phyloP scores from a whole-genome alignment of 805 yeast species.

The Ogataea corticis region DNA sequence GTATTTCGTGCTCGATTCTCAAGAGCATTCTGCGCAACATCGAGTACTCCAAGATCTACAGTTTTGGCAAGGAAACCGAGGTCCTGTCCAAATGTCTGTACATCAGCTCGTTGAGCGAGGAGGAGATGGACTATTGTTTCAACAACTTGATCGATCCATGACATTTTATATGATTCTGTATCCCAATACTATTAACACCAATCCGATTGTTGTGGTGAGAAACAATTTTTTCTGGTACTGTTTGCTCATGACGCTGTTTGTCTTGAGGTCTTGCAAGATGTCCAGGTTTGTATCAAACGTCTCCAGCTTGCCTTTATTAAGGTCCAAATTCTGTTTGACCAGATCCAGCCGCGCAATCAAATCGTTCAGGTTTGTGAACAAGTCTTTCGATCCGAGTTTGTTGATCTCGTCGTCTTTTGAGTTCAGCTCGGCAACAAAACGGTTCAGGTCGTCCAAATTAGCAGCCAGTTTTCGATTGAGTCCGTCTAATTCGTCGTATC shows the following conservation, averaged over 20 bases:
- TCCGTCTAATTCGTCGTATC: constrained; percentile 29
- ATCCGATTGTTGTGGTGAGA: constrained; percentile 6
- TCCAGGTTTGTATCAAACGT: constrained; percentile 21
- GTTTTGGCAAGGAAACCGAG: constrained; percentile 55
- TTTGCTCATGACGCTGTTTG: constrained; percentile 14
- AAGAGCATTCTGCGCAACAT: constrained; percentile 76
- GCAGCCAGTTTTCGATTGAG: constrained; percentile 31
- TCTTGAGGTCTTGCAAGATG: constrained; percentile 21
- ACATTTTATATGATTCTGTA: constrained; percentile 6
- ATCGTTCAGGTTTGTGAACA: constrained; percentile 31
- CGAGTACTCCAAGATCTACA: constrained; percentile 79
- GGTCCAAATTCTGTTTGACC: constrained; percentile 23
- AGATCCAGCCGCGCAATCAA: constrained; percentile 28
- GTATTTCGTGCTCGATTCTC: constrained; percentile 73
- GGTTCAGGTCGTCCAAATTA: constrained; percentile 30
- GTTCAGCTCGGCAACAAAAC: constrained; percentile 31
- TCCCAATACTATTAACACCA: constrained; percentile 12
- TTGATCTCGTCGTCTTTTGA: constrained; percentile 28
- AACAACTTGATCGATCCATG: constrained; percentile 21
- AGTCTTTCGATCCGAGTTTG: constrained; percentile 20
- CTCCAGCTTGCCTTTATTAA: constrained; percentile 25
- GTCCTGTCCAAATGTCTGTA: constrained; percentile 82
- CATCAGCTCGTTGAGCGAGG: constrained; percentile 69
- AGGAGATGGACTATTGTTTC: constrained; percentile 57
- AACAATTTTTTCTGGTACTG: constrained; percentile 15